A percentile compares a stretch with the other conserved stretches of the same genome.
Evolutionary conservation across 2,329 filamentous ascomycete species (phyloP).

Genomic region (Teratosphaeriaceae sp.): DNA sequence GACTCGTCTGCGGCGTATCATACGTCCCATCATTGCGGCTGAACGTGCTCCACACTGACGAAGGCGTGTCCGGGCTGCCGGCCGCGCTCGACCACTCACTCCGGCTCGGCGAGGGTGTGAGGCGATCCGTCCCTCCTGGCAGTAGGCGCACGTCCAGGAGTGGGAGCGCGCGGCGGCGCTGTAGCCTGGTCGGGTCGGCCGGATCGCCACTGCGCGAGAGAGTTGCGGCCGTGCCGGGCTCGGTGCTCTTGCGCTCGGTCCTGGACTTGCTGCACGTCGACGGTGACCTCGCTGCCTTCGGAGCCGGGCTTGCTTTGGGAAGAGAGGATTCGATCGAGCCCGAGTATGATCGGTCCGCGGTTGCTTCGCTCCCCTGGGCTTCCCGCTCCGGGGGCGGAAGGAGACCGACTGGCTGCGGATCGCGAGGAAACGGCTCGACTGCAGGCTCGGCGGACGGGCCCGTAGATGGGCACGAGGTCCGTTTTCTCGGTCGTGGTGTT

Average conservation of each 20-base stretch:
- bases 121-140: conserved; percentile 1
- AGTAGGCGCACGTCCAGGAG: neutral
- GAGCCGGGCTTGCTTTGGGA: no score
- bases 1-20: conserved; percentile 13
- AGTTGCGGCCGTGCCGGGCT: neutral
- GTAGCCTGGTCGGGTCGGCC: neutral
- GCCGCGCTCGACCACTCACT: neutral
- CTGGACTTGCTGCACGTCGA: neutral
- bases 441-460: neutral
- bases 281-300: neutral
- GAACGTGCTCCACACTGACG: neutral
- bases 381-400: no score
- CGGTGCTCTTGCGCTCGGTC: neutral
- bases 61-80: neutral
- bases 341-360: no score
- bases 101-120: conserved; percentile 6
- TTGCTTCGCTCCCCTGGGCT: no score
- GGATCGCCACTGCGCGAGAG: neutral
- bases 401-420: no score
- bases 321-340: no score
- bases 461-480: neutral
- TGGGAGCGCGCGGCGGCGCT: neutral
- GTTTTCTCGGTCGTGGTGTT: no score
- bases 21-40: neutral
- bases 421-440: no score